Conservation (phyloP, 148 eudicot genomes). For the Drosera capensis region DNA sequence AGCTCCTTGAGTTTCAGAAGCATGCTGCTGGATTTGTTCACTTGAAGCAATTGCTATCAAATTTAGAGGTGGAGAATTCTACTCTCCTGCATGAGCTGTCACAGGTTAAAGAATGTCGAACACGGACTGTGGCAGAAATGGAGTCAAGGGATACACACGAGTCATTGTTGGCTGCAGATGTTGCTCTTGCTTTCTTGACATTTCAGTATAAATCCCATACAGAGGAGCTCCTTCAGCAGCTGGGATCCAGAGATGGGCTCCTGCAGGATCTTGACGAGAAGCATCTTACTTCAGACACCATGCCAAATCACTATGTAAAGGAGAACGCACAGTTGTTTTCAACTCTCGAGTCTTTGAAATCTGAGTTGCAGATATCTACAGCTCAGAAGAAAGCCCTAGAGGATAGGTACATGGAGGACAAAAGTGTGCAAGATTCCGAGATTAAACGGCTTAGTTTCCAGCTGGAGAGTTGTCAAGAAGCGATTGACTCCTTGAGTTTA, state of each 20-base stretch:
- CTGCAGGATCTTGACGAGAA: conserved; percentile 25
- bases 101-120: conserved; percentile 17
- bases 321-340: conserved; percentile 27
- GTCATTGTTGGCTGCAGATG: conserved; percentile 33
- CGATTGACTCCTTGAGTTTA: conserved; percentile 21
- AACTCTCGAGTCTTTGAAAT: conserved; percentile 25
- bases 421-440: conserved; percentile 13
- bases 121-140: conserved; percentile 16
- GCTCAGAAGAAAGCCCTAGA: conserved; percentile 30
- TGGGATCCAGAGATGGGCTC: conserved; percentile 15
- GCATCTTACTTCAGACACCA: conserved; percentile 19
- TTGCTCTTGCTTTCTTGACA: conserved; percentile 22
- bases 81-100: conserved; percentile 12
- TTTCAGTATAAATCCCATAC: conserved; percentile 30
- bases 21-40: conserved; percentile 19
- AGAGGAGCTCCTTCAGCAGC: conserved; percentile 24
- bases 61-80: conserved; percentile 18
- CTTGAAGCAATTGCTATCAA: conserved; percentile 19
- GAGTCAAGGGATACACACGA: conserved; percentile 32
- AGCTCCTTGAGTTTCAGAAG: conserved; percentile 16
- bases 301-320: conserved; percentile 18
- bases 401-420: conserved; percentile 11
- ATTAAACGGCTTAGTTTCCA: too few species aligned
- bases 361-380: conserved; percentile 24
- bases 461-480: too few species aligned